Evolutionary conservation across 495 filamentous ascomycete species (phyloP).

Genomic region (Xanthoparmelia taractica): DNA sequence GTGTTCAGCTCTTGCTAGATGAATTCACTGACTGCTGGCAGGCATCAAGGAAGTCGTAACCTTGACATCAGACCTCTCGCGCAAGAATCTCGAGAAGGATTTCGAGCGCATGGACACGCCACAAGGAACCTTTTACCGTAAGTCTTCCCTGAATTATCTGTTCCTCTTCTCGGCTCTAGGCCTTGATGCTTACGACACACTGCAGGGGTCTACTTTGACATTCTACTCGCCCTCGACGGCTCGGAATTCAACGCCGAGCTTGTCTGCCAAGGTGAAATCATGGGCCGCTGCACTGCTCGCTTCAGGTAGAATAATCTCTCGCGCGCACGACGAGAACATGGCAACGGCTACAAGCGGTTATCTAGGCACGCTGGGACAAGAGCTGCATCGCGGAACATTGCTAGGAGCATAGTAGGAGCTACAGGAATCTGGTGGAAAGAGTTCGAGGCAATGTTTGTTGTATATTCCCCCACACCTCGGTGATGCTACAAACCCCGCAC

Average conservation of each 20-base stretch:
- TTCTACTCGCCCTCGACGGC: constrained; percentile 91
- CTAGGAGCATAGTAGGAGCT: not conserved
- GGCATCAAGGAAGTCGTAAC: constrained; percentile 99
- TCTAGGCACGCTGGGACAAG: not conserved
- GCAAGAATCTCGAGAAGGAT: constrained; percentile 98
- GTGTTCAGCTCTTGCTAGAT: constrained; percentile 28
- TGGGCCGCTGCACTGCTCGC: constrained; percentile 89
- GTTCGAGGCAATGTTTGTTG: not conserved
- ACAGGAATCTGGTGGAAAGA: not conserved
- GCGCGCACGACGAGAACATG: not conserved
- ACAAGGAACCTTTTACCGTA: constrained; percentile 93
- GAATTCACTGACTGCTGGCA: constrained; percentile 31
- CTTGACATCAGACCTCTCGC: constrained; percentile 88
- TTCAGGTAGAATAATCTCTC: constrained; percentile 46
- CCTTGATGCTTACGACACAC: constrained; percentile 3
- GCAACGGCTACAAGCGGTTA: not conserved
- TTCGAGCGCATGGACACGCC: constrained; percentile 99
- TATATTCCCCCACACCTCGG: constrained; percentile 1
- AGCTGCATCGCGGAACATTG: not conserved
- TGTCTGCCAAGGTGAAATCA: constrained; percentile 97
- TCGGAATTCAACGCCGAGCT: constrained; percentile 97
- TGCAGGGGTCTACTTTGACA: constrained; percentile 55
- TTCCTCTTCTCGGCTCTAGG: not conserved
- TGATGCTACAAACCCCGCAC: not conserved
- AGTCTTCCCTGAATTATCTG: not conserved